Base-by-base conservation (phyloP, 23 red algal genomes). In the Gracilariopsis chorda region DNA sequence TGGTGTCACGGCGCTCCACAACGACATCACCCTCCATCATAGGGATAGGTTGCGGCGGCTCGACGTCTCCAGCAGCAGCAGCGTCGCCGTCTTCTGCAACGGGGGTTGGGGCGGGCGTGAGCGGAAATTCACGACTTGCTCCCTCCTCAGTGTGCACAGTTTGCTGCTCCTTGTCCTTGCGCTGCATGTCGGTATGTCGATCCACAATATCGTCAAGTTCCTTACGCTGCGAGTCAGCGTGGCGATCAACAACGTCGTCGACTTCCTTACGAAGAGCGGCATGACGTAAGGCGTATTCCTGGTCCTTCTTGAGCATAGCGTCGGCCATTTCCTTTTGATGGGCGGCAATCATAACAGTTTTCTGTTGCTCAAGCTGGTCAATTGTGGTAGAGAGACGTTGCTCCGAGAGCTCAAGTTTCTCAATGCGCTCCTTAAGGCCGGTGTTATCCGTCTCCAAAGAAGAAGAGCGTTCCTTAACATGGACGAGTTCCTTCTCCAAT, bases 201-300 rank as follows among this genome's bases (percentile, higher is more conserved):
- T 76, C 69, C 11, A 76, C 69, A 20, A 76, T 36, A 23, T 37
- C 69, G 11, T 76, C 69, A 0, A 46, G 21, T 20, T 76, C 69
- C 33, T 25, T 19, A 11, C 21, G 69, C 32, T 76, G 69, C 69
- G 25, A 23, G 39, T 25, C 69, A 11, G 62, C 29, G 33, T 87
- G 82, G 55, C 82, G 82, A 74, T 87, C 82, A 25, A 87, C 82
- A 17, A 87, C 82, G n/a, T 70, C 82, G 51, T 87, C 82, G 14
- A 87, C 46, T 63, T 87, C 82, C 65, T 87, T 87, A n/a, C 63
- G 58, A 21, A 87, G 64, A 10, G 82, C 82, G 3, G 82, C 82
- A 74, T 70, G 45, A 20, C 60, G 61, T 36, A 87, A 43, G 29
- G 53, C 64, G 55, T 53, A 87, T 51, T 87, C 62, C 8, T 70